Evolutionary conservation across 176 grass and related monocot species (phyloP).

Genomic region (Eremochloa ophiuroides): DNA sequence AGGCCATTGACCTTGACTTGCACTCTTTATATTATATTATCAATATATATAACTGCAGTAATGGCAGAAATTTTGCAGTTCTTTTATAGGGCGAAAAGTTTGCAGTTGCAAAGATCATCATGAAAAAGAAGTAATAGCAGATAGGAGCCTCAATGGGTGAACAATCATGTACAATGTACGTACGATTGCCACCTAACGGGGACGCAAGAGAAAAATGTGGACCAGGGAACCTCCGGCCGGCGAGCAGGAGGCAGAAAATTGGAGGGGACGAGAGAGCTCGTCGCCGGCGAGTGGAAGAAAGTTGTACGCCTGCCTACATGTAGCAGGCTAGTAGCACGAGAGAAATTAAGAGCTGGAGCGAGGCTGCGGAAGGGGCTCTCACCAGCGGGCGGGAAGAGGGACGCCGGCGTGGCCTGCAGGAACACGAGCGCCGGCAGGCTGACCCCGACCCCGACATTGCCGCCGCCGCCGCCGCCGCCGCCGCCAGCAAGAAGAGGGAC

Average conservation of each 20-base stretch:
- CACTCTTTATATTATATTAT: background rate
- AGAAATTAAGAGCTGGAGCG: background rate
- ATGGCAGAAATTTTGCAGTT: background rate
- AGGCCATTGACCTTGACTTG: background rate
- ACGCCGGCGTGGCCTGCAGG: constrained; percentile 67
- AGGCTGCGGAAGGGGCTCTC: background rate
- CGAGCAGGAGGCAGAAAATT: no score
- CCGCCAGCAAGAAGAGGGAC: constrained; percentile 2
- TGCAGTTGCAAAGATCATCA: background rate
- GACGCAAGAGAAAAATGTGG: no score
- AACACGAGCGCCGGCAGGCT: constrained; percentile 63
- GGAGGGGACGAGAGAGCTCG: no score
- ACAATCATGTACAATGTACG: background rate
- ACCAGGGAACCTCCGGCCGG: no score
- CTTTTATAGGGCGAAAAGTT: background rate
- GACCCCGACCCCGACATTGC: no score
- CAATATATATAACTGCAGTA: background rate
- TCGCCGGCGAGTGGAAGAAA: no score
- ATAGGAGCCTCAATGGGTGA: background rate
- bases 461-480: background rate
- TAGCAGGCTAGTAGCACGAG: background rate
- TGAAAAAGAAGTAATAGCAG: no score
- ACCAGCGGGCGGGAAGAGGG: constrained; percentile 60
- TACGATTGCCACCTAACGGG: no score
- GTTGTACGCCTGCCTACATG: no score